Evolutionary conservation across 2,329 filamentous ascomycete genomes (phyloP).

Genomic region (Fusarium sp.): DNA sequence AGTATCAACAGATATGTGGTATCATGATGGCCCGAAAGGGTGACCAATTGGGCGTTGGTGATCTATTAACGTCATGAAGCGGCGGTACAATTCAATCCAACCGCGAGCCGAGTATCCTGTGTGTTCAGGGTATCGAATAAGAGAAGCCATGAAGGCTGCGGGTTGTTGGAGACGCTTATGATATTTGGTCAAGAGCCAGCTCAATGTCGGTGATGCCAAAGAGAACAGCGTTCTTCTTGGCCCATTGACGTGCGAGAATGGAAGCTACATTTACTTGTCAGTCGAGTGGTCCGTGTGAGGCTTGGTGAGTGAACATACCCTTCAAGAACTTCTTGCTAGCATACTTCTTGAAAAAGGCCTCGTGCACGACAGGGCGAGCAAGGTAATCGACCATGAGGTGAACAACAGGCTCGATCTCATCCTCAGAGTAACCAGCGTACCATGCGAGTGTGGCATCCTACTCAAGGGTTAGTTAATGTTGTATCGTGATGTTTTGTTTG

Average conservation of each 20-base stretch:
- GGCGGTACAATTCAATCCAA: conserved; percentile 52
- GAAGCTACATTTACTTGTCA: conserved; percentile 73
- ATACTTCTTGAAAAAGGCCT: conserved; percentile 99
- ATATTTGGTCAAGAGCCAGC: conserved; percentile 66
- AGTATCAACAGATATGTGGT: conserved; percentile 38
- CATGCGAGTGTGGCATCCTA: conserved; percentile 88
- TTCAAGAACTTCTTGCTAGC: conserved; percentile 99
- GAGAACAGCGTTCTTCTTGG: conserved; percentile 80
- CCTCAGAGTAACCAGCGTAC: conserved; percentile 93
- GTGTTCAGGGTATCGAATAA: conserved; percentile 38
- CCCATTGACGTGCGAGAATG: conserved; percentile 92
- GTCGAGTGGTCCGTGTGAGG: conserved; percentile 1
- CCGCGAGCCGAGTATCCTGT: conserved; percentile 51
- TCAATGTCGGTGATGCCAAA: conserved; percentile 69
- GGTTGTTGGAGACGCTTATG: conserved; percentile 44
- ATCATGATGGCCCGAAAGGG: conserved; percentile 46
- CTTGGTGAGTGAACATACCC: conserved; percentile 74
- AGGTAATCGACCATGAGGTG: conserved; percentile 98
- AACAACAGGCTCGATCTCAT: conserved; percentile 93
- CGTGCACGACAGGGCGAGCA: conserved; percentile 88
- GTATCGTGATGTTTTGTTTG: background rate
- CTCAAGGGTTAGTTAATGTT: conserved; percentile 51
- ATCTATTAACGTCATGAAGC: conserved; percentile 56
- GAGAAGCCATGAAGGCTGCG: conserved; percentile 24
- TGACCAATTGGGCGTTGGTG: conserved; percentile 45